phyloP scores from a whole-genome alignment of 75 land plant genomes.

The Sequoia sempervirens region DNA sequence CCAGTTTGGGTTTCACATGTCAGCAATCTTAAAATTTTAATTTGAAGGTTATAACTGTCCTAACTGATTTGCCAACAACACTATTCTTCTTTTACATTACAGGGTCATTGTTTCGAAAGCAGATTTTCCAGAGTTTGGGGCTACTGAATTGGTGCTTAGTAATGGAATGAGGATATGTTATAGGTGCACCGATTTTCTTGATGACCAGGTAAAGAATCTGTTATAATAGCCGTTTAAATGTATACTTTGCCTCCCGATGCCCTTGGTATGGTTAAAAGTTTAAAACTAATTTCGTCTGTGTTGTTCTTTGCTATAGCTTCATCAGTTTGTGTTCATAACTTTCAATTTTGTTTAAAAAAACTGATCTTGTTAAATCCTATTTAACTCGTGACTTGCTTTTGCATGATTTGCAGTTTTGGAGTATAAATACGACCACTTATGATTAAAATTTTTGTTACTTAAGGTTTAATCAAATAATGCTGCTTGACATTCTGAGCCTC shows the following conservation, averaged over 20 bases:
- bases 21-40: neutral
- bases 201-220: slow-evolving; percentile 67
- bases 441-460: neutral
- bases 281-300: neutral
- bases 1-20: neutral
- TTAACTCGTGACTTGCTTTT: neutral
- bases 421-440: no score
- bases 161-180: slow-evolving; percentile 95
- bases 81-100: neutral
- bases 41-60: neutral
- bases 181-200: slow-evolving; percentile 85
- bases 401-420: neutral
- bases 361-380: neutral
- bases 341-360: neutral
- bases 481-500: neutral
- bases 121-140: slow-evolving; percentile 66
- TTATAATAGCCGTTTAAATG: neutral
- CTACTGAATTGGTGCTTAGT: slow-evolving; percentile 73
- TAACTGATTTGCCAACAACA: neutral
- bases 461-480: neutral
- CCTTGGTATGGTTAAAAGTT: neutral
- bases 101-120: slow-evolving; percentile 51
- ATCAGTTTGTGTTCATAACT: neutral
- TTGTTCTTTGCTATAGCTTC: neutral
- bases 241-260: neutral